phyloP scores from a whole-genome alignment of 371 early-diverging fungal species.

The Mucor mucedo region DNA sequence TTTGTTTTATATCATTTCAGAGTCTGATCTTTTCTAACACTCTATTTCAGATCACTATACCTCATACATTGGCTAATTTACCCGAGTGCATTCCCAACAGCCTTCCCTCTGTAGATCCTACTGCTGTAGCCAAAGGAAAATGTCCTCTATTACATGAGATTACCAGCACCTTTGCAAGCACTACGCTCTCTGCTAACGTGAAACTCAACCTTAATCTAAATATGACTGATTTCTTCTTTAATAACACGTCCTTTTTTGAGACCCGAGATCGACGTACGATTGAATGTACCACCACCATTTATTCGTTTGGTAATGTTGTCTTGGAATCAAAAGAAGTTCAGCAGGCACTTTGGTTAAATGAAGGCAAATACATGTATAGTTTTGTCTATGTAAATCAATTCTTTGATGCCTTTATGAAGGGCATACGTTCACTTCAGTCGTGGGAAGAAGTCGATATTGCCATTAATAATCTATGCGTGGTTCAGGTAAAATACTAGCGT shows the following conservation, averaged over 20 bases:
- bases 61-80: constrained; percentile 48
- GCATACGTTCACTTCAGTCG: constrained; percentile 50
- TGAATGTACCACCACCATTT: constrained; percentile 66
- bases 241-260: constrained; percentile 59
- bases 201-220: constrained; percentile 50
- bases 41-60: constrained; percentile 24
- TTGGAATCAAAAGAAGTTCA: constrained; percentile 64
- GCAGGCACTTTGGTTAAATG: constrained; percentile 50
- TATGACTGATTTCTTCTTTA: constrained; percentile 48
- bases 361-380: constrained; percentile 52
- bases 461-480: constrained; percentile 56
- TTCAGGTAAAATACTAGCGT: constrained; percentile 41
- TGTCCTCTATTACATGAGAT: constrained; percentile 35
- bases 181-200: constrained; percentile 37
- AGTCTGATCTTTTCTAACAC: not conserved
- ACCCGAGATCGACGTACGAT: constrained; percentile 54
- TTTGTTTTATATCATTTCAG: too few relatives aligned
- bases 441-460: constrained; percentile 62
- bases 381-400: constrained; percentile 68
- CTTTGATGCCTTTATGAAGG: constrained; percentile 62
- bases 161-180: constrained; percentile 13
- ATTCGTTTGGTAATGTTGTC: constrained; percentile 68
- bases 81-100: constrained; percentile 49
- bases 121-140: constrained; percentile 34
- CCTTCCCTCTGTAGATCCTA: constrained; percentile 28